Conservation (phyloP, 2,329 filamentous ascomycete genomes). For the Nothopassalora personata region DNA sequence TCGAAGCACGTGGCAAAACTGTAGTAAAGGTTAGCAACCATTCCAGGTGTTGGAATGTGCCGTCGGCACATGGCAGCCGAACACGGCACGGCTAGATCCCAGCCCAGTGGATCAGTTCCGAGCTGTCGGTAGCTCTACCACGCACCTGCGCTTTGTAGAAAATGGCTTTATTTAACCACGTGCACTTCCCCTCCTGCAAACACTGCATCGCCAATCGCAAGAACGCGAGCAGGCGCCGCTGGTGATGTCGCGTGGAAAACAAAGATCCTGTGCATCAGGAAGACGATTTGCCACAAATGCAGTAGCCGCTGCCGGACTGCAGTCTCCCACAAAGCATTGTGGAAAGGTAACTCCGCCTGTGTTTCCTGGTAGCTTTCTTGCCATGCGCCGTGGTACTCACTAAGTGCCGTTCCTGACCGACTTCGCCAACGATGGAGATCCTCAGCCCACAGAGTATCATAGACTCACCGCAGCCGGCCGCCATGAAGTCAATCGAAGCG, state of each 20-base stretch:
- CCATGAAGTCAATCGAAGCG: neutral
- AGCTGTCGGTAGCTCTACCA: neutral
- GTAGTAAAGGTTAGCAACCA: neutral
- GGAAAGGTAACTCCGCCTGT: neutral
- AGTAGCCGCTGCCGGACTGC: neutral
- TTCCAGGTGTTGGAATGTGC: neutral
- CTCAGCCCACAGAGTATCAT: neutral
- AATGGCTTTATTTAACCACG: neutral
- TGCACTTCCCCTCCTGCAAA: neutral
- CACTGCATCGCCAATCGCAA: neutral
- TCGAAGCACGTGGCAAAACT: no score
- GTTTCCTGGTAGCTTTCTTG: neutral
- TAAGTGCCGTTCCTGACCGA: neutral
- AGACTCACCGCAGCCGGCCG: neutral
- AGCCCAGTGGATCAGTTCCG: neutral
- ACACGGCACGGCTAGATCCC: neutral
- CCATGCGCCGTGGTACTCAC: neutral
- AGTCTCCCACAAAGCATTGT: conserved; percentile 1
- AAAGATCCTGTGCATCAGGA: neutral
- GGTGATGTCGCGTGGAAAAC: neutral
- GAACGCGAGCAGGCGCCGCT: neutral
- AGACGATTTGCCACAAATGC: neutral
- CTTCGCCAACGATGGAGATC: neutral
- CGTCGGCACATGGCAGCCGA: neutral
- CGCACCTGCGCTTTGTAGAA: neutral